Evolutionary conservation across 768 basidiomycete genomes (phyloP).

Genomic region (Mycena alexandri): DNA sequence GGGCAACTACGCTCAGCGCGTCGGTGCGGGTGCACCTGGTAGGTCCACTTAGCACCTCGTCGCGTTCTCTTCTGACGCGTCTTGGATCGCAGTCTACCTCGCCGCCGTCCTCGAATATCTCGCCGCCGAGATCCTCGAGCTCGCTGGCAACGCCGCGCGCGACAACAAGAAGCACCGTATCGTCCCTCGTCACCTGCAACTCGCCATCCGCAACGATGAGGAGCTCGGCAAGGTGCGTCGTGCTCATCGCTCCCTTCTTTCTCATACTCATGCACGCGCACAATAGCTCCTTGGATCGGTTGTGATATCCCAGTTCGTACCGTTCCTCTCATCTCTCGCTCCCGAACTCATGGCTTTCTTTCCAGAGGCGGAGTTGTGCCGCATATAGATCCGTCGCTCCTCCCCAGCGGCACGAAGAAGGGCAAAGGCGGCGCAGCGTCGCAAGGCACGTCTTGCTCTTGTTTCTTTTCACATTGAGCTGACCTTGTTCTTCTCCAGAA

Average conservation of each 20-base stretch:
- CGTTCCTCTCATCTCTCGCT: conserved; percentile 18
- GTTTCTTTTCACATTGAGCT: too few species aligned
- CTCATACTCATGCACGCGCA: conserved; percentile 6
- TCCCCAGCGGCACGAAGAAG: conserved; percentile 9
- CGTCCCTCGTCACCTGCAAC: conserved; percentile 84
- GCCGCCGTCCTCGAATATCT: conserved; percentile 87
- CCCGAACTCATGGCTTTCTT: background rate
- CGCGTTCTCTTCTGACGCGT: conserved; percentile 8
- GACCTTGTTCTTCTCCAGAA: too few species aligned
- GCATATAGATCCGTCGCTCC: conserved; percentile 13
- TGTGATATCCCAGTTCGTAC: conserved; percentile 28
- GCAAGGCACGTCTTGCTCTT: background rate
- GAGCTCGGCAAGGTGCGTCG: conserved; percentile 50
- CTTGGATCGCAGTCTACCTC: conserved; percentile 68
- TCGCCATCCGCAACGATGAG: conserved; percentile 86
- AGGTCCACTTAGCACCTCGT: conserved; percentile 22
- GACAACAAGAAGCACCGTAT: too few species aligned
- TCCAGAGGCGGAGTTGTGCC: background rate
- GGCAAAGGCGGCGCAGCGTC: conserved; percentile 7
- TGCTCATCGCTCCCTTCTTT: background rate
- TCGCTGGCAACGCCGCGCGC: conserved; percentile 84
- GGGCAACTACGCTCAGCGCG: conserved; percentile 81
- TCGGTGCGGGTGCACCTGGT: conserved; percentile 83
- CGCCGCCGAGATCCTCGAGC: conserved; percentile 85
- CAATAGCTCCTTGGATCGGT: conserved; percentile 26